A percentile compares a stretch with the other conserved stretches of the same genome.
phyloP scores from a whole-genome alignment of 2,329 filamentous ascomycete genomes.

The Phoma herbarum region DNA sequence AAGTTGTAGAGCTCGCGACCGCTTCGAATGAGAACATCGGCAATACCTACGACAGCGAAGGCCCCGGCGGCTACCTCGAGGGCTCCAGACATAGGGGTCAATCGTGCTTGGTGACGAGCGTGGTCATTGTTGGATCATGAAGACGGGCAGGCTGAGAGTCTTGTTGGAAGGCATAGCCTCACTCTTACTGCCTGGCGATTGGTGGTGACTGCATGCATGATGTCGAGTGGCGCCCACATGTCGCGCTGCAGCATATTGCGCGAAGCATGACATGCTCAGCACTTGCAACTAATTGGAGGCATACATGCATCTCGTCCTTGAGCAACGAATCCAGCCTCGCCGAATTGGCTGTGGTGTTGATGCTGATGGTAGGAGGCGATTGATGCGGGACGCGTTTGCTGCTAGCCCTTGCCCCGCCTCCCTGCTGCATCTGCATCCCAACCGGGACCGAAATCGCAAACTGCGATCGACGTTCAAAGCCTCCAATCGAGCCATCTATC shows the following conservation, averaged over 20 bases:
- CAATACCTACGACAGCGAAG: background rate
- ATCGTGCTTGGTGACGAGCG: background rate
- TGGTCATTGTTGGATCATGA: background rate
- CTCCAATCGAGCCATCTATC: background rate
- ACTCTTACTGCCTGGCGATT: background rate
- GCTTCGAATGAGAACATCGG: background rate
- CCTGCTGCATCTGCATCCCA: background rate
- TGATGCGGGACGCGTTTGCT: background rate
- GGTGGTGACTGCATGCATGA: background rate
- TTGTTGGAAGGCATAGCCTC: background rate
- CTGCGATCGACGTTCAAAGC: background rate
- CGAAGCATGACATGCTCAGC: background rate
- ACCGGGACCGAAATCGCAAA: background rate
- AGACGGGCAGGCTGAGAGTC: background rate
- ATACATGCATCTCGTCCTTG: background rate
- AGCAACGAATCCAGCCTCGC: background rate
- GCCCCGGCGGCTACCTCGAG: background rate
- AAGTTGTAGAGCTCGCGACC: background rate
- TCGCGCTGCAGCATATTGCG: background rate
- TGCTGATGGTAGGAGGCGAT: no score
- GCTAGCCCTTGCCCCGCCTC: no score
- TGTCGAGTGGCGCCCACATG: background rate
- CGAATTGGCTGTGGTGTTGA: background rate
- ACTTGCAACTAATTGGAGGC: background rate
- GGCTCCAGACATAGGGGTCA: background rate